A percentile compares a stretch with the other conserved stretches of the same genome.
These are phyloP conservation scores for Triangularia setosa DNA, from an alignment of 2,329 filamentous ascomycete genomes.

Conservation along the genomic window DNA sequence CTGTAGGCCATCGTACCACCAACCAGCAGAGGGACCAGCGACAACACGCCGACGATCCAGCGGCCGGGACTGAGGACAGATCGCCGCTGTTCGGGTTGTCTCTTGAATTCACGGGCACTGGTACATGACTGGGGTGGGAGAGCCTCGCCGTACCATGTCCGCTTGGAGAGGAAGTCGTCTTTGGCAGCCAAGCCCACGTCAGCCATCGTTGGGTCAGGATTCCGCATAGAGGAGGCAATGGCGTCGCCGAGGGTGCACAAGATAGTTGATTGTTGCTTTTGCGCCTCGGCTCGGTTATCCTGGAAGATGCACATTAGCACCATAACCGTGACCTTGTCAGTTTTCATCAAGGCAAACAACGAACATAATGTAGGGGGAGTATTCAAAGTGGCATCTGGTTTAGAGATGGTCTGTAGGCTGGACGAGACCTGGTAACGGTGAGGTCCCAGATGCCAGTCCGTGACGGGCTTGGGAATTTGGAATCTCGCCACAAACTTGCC, in stretches of 20 bases:
- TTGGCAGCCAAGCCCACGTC: conserved; percentile 27
- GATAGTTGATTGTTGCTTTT: background rate
- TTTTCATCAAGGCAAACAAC: conserved; percentile 22
- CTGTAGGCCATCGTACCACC: too few relatives aligned
- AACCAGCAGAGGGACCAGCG: too few relatives aligned
- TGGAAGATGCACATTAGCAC: conserved; percentile 18
- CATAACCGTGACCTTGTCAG: conserved; percentile 23
- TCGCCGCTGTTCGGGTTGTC: too few relatives aligned
- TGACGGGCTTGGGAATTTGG: background rate
- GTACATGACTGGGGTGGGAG: too few relatives aligned
- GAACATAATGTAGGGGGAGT: conserved; percentile 24
- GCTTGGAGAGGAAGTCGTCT: conserved; percentile 14
- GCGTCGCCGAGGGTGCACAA: conserved; percentile 30
- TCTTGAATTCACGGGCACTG: too few relatives aligned
- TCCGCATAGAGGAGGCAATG: conserved; percentile 27
- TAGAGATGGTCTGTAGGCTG: background rate
- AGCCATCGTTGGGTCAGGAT: conserved; percentile 24
- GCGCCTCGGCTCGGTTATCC: background rate
- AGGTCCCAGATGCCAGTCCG: background rate
- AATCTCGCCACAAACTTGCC: background rate
- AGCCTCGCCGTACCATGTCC: too few relatives aligned
- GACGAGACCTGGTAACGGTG: background rate
- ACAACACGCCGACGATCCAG: too few relatives aligned
- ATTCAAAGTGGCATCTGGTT: conserved; percentile 24
- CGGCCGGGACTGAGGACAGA: too few relatives aligned